Evolutionary conservation across 2,329 filamentous ascomycete genomes (phyloP).

Genomic region (Pseudonectria foliicola): DNA sequence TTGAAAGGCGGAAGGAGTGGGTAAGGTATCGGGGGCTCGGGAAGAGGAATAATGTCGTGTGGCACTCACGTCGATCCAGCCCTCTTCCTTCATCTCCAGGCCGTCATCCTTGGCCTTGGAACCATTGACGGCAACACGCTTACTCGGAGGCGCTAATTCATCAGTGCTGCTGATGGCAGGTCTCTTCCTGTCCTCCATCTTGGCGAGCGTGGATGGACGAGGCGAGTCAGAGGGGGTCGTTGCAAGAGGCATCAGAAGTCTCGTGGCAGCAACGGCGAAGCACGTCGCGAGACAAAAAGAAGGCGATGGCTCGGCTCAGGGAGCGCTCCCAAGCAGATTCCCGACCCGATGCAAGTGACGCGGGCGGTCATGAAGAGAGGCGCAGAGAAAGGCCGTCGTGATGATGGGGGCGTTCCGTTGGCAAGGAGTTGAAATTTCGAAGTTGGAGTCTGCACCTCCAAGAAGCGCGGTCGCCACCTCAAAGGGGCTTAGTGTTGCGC

Average conservation of each 20-base stretch:
- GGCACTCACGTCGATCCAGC: slow-evolving; percentile 60
- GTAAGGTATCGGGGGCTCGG: slow-evolving; percentile 1
- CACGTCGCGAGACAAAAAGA: slow-evolving; percentile 31
- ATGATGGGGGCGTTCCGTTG: slow-evolving; percentile 28
- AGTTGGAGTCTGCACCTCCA: slow-evolving; percentile 33
- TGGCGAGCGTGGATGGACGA: slow-evolving; percentile 75
- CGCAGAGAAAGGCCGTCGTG: slow-evolving; percentile 24
- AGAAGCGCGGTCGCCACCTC: slow-evolving; percentile 28
- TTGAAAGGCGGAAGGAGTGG: background rate
- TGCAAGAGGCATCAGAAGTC: slow-evolving; percentile 79
- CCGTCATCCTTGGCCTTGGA: slow-evolving; percentile 50
- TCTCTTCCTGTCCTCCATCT: slow-evolving; percentile 99
- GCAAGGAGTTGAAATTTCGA: slow-evolving; percentile 39
- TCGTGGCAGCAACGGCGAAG: slow-evolving; percentile 30
- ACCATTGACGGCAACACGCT: slow-evolving; percentile 87
- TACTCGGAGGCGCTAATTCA: slow-evolving; percentile 80
- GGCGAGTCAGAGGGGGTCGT: slow-evolving; percentile 62
- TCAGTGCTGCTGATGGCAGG: slow-evolving; percentile 73
- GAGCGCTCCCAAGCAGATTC: slow-evolving; percentile 27
- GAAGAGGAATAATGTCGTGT: slow-evolving; percentile 25
- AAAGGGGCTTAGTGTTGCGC: slow-evolving; percentile 29
- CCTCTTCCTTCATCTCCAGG: slow-evolving; percentile 50
- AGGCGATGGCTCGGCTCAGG: slow-evolving; percentile 21
- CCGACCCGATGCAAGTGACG: slow-evolving; percentile 26
- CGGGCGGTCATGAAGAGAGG: slow-evolving; percentile 30